A percentile compares a stretch with the other conserved stretches of the same genome.
These are phyloP conservation scores for Stachybotrys chartarum DNA, from an alignment of 2,329 filamentous ascomycete species.

Conservation along the genomic window DNA sequence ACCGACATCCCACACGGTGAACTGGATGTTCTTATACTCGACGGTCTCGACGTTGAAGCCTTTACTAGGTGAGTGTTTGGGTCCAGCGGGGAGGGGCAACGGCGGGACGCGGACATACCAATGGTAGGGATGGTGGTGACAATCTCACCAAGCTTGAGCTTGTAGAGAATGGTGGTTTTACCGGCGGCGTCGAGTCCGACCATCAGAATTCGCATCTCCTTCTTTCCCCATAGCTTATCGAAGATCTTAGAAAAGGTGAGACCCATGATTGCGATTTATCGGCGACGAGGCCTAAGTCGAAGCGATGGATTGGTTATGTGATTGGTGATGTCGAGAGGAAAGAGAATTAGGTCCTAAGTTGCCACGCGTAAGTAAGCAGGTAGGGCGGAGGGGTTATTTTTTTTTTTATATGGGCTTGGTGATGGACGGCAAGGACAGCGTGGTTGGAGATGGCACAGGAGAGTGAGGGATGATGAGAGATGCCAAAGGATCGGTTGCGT, in stretches of 20 bases:
- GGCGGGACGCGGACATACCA: constrained; percentile 48
- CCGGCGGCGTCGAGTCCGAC: constrained; percentile 98
- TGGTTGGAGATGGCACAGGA: not conserved
- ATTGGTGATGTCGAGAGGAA: constrained; percentile 7
- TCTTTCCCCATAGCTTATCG: constrained; percentile 95
- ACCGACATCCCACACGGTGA: constrained; percentile 99
- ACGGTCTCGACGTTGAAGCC: constrained; percentile 99
- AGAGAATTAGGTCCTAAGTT: constrained; percentile 17
- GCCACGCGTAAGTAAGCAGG: constrained; percentile 20
- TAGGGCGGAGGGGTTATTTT: constrained; percentile 8
- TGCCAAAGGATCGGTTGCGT: not conserved
- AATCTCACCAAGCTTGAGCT: constrained; percentile 98
- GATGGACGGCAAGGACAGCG: not conserved
- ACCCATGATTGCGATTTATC: constrained; percentile 75
- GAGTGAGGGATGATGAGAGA: not conserved
- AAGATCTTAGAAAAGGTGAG: constrained; percentile 95
- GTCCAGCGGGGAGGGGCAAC: not conserved
- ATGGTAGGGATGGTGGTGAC: constrained; percentile 99
- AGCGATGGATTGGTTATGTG: constrained; percentile 5
- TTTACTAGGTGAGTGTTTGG: constrained; percentile 22
- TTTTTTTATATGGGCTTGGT: constrained; percentile 6
- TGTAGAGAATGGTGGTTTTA: constrained; percentile 99
- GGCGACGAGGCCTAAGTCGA: constrained; percentile 22
- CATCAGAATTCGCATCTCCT: constrained; percentile 99
- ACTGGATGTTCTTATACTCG: constrained; percentile 99